Percentiles rank a stretch among this genome's conserved stretches.
These are phyloP conservation scores for Annulohypoxylon moriforme DNA, from an alignment of 495 filamentous ascomycete genomes.

Conservation along the genomic window DNA sequence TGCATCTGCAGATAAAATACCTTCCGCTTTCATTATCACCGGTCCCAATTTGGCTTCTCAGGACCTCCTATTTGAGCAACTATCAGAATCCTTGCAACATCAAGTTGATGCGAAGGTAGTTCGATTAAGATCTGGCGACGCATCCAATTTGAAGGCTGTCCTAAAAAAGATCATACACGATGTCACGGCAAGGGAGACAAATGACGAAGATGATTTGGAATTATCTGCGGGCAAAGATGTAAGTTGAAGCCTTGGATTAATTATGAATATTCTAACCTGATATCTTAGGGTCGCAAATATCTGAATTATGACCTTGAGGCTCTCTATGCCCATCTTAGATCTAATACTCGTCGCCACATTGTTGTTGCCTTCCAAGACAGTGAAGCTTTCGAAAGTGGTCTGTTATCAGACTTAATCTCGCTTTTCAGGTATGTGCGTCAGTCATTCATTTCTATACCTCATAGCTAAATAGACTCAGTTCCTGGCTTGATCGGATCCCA, in stretches of 20 bases:
- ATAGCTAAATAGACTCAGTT: conserved; percentile 60
- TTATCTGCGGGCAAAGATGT: conserved; percentile 64
- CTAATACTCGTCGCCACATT: conserved; percentile 67
- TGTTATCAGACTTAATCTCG: conserved; percentile 81
- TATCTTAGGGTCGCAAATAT: conserved; percentile 71
- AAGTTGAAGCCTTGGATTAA: conserved; percentile 36
- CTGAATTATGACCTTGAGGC: conserved; percentile 92
- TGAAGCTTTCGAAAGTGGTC: conserved; percentile 86
- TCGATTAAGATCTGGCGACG: conserved; percentile 80
- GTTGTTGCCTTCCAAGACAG: conserved; percentile 88
- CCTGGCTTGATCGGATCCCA: conserved; percentile 89
- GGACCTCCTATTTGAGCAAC: conserved; percentile 75
- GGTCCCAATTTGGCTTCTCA: conserved; percentile 90
- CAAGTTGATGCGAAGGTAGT: conserved; percentile 68
- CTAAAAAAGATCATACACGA: conserved; percentile 86
- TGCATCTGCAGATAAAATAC: conserved; percentile 64
- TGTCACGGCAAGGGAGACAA: conserved; percentile 53
- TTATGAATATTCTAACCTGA: conserved; percentile 8
- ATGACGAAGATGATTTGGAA: conserved; percentile 63
- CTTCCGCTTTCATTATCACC: conserved; percentile 82
- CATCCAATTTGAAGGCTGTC: conserved; percentile 81
- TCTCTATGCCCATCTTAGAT: conserved; percentile 71
- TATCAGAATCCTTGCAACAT: conserved; percentile 63
- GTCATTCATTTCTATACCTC: not conserved
- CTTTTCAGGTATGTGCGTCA: conserved; percentile 74